Conservation (phyloP, 306 rosid species). For the Cajanus cajan region DNA sequence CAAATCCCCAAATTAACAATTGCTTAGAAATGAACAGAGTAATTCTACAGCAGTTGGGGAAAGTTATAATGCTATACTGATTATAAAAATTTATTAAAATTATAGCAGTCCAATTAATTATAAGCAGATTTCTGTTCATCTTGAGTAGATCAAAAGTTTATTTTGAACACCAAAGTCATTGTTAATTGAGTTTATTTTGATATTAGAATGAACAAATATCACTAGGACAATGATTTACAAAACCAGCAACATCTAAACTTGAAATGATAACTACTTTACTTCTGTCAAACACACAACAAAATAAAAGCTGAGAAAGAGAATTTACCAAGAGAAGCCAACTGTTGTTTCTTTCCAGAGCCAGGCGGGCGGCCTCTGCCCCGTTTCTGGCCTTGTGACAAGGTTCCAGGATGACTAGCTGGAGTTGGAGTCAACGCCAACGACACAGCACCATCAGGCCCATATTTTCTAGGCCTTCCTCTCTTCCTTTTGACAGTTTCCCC, state of each 20-base stretch:
- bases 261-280: not conserved
- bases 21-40: not conserved
- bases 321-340: slow-evolving; percentile 79
- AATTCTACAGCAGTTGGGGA: not conserved
- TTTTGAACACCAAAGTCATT: not conserved
- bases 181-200: slow-evolving; percentile 8
- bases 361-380: slow-evolving; percentile 94
- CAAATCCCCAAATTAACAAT: not conserved
- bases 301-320: slow-evolving; percentile 20
- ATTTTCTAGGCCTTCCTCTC: slow-evolving; percentile 95
- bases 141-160: not conserved
- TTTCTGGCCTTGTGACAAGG: slow-evolving; percentile 51
- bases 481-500: slow-evolving; percentile 75
- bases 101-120: too few species aligned
- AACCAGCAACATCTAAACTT: slow-evolving; percentile 6
- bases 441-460: slow-evolving; percentile 84
- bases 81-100: too few species aligned
- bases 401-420: slow-evolving; percentile 55
- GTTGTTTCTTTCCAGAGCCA: slow-evolving; percentile 91
- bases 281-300: not conserved
- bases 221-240: not conserved
- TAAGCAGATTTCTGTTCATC: not conserved
- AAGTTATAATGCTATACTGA: not conserved
- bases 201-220: not conserved
- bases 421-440: slow-evolving; percentile 81